Percentiles rank a stretch among this genome's conserved stretches.
These are phyloP conservation scores for Fusarium nematophilum DNA, from an alignment of 2,329 filamentous ascomycete genomes.

Conservation along the genomic window DNA sequence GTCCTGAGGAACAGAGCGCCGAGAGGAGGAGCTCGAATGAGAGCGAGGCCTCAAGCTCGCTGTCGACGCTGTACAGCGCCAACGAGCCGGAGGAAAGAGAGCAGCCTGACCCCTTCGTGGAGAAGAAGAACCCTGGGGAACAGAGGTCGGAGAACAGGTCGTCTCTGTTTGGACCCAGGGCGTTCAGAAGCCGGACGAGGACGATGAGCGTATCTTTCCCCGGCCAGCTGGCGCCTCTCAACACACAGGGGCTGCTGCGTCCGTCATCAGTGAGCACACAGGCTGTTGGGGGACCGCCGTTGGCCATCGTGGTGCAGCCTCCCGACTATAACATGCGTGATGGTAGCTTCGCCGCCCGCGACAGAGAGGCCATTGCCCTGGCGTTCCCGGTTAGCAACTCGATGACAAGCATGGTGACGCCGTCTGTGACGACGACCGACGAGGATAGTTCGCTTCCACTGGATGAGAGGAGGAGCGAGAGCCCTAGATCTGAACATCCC, in stretches of 20 bases:
- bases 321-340: conserved; percentile 27
- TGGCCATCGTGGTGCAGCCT: conserved; percentile 34
- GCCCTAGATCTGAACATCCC: conserved; percentile 13
- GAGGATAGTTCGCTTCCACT: conserved; percentile 29
- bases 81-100: conserved; percentile 58
- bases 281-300: conserved; percentile 32
- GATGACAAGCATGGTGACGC: conserved; percentile 41
- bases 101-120: conserved; percentile 49
- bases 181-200: conserved; percentile 30
- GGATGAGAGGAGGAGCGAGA: conserved; percentile 18
- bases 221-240: conserved; percentile 14
- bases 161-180: conserved; percentile 32
- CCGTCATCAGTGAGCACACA: conserved; percentile 41
- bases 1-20: conserved; percentile 26
- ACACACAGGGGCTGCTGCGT: conserved; percentile 29
- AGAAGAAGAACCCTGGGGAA: conserved; percentile 12
- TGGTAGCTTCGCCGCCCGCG: conserved; percentile 19
- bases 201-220: conserved; percentile 37
- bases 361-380: conserved; percentile 30
- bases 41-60: conserved; percentile 62
- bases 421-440: conserved; percentile 36
- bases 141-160: conserved; percentile 20
- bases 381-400: conserved; percentile 40
- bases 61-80: conserved; percentile 68
- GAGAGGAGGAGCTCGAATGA: conserved; percentile 49